Percentiles rank a stretch among this genome's conserved stretches.
phyloP scores from a whole-genome alignment of 202 grass and related monocot genomes.

The Schoenoplectus triqueter region DNA sequence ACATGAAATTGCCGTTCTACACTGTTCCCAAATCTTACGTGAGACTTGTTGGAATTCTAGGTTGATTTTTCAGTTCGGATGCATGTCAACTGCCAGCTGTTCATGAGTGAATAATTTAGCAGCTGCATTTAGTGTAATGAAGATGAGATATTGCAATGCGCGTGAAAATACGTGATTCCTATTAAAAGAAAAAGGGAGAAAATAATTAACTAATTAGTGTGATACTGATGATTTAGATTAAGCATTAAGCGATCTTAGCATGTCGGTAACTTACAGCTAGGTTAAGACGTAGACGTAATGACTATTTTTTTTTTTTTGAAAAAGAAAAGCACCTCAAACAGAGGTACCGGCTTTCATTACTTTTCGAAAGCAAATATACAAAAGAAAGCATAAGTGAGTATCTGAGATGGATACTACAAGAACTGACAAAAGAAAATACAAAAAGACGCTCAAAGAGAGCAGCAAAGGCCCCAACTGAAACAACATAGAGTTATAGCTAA shows the following conservation, averaged over 20 bases:
- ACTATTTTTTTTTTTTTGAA: too few relatives aligned
- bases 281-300: not conserved
- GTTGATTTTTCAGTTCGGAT: constrained; percentile 18
- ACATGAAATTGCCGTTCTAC: not conserved
- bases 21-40: constrained; percentile 13
- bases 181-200: not conserved
- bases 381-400: too few relatives aligned
- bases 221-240: constrained; percentile 2
- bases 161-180: not conserved
- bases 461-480: too few relatives aligned
- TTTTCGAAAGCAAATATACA: too few relatives aligned
- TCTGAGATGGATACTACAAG: too few relatives aligned
- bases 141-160: constrained; percentile 1
- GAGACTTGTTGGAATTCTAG: constrained; percentile 11
- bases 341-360: too few relatives aligned
- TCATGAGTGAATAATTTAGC: constrained; percentile 14
- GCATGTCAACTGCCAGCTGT: not conserved
- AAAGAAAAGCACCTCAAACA: too few relatives aligned
- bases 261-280: not conserved
- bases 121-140: not conserved
- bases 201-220: not conserved
- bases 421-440: too few relatives aligned
- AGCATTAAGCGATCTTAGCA: not conserved
- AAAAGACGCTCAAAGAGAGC: too few relatives aligned
- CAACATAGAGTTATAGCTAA: too few relatives aligned